A percentile compares a stretch with the other conserved stretches of the same genome.
Evolutionary conservation across 2,329 filamentous ascomycete species (phyloP).

Genomic region (Apiospora arundinis): DNA sequence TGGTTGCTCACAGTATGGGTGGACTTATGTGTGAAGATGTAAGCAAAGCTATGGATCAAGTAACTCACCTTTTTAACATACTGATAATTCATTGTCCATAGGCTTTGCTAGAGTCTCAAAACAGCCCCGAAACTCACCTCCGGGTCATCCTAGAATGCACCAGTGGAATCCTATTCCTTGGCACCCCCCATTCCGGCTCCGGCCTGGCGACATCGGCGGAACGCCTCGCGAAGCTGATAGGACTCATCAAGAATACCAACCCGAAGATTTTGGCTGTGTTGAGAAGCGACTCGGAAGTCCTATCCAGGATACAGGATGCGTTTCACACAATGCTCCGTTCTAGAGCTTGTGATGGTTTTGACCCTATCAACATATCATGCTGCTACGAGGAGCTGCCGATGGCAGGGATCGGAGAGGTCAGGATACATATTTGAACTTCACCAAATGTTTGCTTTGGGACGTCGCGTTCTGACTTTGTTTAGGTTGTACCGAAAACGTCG

Average conservation of each 20-base stretch:
- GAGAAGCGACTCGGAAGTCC: background rate
- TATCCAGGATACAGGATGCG: background rate
- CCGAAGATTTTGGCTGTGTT: background rate
- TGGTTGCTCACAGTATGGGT: constrained; percentile 48
- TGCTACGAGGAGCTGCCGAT: constrained; percentile 1
- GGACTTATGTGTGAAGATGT: constrained; percentile 36
- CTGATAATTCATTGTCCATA: background rate
- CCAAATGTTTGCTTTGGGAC: background rate
- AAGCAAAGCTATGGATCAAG: background rate
- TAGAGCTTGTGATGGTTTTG: background rate
- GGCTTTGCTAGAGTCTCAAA: background rate
- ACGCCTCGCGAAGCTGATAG: background rate
- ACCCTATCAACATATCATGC: background rate
- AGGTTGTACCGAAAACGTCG: background rate
- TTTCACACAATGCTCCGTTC: background rate
- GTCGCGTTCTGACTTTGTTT: background rate
- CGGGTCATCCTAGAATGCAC: background rate
- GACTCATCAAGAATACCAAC: background rate
- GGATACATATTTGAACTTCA: background rate
- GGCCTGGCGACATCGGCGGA: background rate
- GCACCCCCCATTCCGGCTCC: background rate
- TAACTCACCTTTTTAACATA: background rate
- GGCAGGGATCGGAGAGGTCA: background rate
- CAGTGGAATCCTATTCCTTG: background rate
- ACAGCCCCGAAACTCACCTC: background rate